These are phyloP conservation scores for Phylloboletellus chloephorus DNA, from an alignment of 1,284 basidiomycete genomes.

Conservation along the genomic window DNA sequence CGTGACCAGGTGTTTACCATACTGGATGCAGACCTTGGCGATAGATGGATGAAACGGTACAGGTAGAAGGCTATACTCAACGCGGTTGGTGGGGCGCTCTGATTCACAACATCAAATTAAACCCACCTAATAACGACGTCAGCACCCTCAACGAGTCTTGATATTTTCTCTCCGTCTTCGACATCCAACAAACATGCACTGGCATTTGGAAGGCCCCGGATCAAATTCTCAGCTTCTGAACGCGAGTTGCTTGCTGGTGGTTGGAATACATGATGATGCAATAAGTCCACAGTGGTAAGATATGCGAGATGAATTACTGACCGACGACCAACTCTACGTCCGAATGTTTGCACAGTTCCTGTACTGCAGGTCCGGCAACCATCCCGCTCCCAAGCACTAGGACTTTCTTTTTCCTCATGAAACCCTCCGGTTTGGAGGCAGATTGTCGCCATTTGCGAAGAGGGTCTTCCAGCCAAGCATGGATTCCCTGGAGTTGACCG, in stretches of 20 bases:
- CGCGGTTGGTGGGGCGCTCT: background rate
- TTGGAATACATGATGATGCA: slow-evolving; percentile 8
- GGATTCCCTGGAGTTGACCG: slow-evolving; percentile 51
- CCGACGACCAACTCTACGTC: slow-evolving; percentile 73
- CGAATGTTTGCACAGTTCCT: slow-evolving; percentile 54
- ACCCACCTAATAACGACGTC: slow-evolving; percentile 68
- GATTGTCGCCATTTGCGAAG: slow-evolving; percentile 42
- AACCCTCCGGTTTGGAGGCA: slow-evolving; percentile 1
- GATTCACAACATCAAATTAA: background rate
- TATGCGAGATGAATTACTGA: slow-evolving; percentile 36
- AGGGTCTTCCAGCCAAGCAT: slow-evolving; percentile 55
- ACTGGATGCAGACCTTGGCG: slow-evolving; percentile 73
- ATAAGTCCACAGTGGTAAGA: slow-evolving; percentile 14
- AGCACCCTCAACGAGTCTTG: slow-evolving; percentile 47
- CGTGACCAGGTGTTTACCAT: slow-evolving; percentile 80
- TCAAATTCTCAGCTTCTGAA: slow-evolving; percentile 55
- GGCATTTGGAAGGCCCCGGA: slow-evolving; percentile 51
- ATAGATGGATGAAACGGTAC: slow-evolving; percentile 72
- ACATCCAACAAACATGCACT: slow-evolving; percentile 62
- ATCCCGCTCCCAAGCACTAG: slow-evolving; percentile 88
- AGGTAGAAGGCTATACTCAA: slow-evolving; percentile 62
- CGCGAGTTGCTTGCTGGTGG: slow-evolving; percentile 69
- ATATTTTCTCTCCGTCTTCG: slow-evolving; percentile 45
- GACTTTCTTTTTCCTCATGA: slow-evolving; percentile 56
- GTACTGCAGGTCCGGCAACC: slow-evolving; percentile 82